These are phyloP conservation scores for Volvox reticuliferus DNA, from an alignment of 139 green algal species.

Conservation along the genomic window DNA sequence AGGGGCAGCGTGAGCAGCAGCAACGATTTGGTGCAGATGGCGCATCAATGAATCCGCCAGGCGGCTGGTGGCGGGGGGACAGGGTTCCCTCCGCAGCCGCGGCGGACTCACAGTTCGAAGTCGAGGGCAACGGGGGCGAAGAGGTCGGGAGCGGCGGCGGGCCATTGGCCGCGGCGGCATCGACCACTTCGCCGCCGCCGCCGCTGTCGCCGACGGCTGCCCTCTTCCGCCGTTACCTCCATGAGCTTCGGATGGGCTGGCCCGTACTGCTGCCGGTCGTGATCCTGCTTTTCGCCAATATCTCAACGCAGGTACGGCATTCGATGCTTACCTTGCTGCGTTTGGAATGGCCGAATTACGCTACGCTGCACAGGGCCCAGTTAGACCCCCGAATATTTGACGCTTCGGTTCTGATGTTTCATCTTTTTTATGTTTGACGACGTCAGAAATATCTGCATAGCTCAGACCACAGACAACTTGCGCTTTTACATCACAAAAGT, in stretches of 20 bases:
- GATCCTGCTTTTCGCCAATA: constrained; percentile 48
- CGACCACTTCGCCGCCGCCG: background rate
- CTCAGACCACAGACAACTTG: no score
- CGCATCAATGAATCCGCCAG: background rate
- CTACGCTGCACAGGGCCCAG: no score
- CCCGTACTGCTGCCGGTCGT: constrained; percentile 40
- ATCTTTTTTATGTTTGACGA: no score
- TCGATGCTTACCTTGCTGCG: no score
- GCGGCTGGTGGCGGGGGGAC: background rate
- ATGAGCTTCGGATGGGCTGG: constrained; percentile 35
- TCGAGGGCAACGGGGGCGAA: no score
- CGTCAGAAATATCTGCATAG: no score
- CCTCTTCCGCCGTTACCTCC: constrained; percentile 33
- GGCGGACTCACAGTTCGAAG: no score
- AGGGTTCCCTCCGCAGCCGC: background rate
- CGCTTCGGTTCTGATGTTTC: no score
- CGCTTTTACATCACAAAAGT: no score
- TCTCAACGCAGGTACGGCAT: constrained; percentile 19
- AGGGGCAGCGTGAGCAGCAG: background rate
- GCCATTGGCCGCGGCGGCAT: background rate
- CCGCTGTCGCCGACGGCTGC: background rate
- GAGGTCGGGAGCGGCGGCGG: background rate
- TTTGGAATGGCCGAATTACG: no score
- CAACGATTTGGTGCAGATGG: background rate
- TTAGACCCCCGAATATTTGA: no score